These are phyloP conservation scores for Alternaria metachromatica DNA, from an alignment of 2,329 filamentous ascomycete genomes.

Conservation along the genomic window DNA sequence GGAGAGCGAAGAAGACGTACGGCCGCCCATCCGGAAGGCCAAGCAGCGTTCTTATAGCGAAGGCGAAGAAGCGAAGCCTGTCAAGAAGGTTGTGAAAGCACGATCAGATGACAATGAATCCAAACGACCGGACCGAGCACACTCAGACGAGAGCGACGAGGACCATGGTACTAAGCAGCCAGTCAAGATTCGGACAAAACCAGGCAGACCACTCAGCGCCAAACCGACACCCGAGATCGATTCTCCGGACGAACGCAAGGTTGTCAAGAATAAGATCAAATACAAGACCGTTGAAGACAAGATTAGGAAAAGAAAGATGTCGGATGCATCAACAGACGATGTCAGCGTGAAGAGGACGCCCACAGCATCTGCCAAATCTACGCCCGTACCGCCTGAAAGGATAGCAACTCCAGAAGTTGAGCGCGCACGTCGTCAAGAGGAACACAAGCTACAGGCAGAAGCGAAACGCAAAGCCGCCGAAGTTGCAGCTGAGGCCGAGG, in stretches of 20 bases:
- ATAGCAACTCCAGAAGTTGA: slow-evolving; percentile 41
- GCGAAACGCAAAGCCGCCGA: slow-evolving; percentile 32
- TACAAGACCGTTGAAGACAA: slow-evolving; percentile 43
- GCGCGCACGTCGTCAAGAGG: slow-evolving; percentile 45
- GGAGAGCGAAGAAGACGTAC: slow-evolving; percentile 48
- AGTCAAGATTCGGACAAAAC: slow-evolving; percentile 37
- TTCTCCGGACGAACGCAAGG: slow-evolving; percentile 45
- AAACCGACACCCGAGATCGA: slow-evolving; percentile 45
- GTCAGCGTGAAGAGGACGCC: slow-evolving; percentile 42
- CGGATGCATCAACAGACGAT: slow-evolving; percentile 42
- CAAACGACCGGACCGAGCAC: slow-evolving; percentile 30
- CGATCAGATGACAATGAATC: slow-evolving; percentile 41
- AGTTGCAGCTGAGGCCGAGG: slow-evolving; percentile 32
- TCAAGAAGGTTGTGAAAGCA: slow-evolving; percentile 41
- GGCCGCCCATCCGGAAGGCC: slow-evolving; percentile 41
- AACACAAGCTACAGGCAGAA: slow-evolving; percentile 38
- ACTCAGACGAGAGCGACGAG: slow-evolving; percentile 42
- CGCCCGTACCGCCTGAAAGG: slow-evolving; percentile 44
- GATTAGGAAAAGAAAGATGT: slow-evolving; percentile 39
- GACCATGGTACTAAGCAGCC: slow-evolving; percentile 31
- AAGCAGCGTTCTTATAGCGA: slow-evolving; percentile 46
- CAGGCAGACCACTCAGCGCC: slow-evolving; percentile 30
- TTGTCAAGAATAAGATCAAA: slow-evolving; percentile 41
- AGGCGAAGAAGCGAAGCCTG: slow-evolving; percentile 42
- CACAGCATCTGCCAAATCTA: slow-evolving; percentile 44